Base-by-base conservation (phyloP, 2,329 filamentous ascomycete genomes). In the Didymella pinodella region DNA sequence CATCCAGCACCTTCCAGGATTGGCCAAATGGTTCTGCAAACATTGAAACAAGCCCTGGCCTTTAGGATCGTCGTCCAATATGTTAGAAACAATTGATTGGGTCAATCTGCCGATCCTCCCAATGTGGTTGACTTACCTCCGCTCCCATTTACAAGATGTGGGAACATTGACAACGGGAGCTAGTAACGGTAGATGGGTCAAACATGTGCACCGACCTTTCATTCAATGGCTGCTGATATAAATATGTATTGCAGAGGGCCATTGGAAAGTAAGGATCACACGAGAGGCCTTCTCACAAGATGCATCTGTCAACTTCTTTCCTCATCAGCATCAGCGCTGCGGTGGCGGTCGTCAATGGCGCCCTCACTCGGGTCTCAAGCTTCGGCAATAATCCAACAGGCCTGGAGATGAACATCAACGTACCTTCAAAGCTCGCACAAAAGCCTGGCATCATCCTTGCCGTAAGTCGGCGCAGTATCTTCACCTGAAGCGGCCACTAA, bases 391-490 rank as follows among this genome's bases (percentile, higher is more conserved):
- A 72, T 31, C 78, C 81, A 7, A 80, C 79, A 18, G 80, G 81
- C 50, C 79, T 83, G 2, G 74, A 79, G 29, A 85, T 86, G 76
- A 83, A 83, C 75, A 82, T 86, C 57, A 79, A 78, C 25, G 79
- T 82, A 32, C 80, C 80, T 0, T 66, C 69, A 3, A 79, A 77
- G 55, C 72, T 82, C 26, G 75, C 79, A 0, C 44, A 76, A 0
- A 81, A 74, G 11, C 84, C 85, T 0, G 80, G 82, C 2, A 78
- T 87, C 48, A 76, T 87, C 12, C 83, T 87, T 32, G 85, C 82
- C 5, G 69, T 75, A 34, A 82, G 87, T 76, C 11, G 77, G 10
- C 2, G 7, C 18, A 7, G 4, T 28, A 31, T 29, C 26, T n/a
- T 12, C 16, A 4, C 22, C 7, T 7, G 2, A 7, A 28, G 11